Evolutionary conservation across 495 filamentous ascomycete genomes (phyloP).

Genomic region (Daldinia grandis): DNA sequence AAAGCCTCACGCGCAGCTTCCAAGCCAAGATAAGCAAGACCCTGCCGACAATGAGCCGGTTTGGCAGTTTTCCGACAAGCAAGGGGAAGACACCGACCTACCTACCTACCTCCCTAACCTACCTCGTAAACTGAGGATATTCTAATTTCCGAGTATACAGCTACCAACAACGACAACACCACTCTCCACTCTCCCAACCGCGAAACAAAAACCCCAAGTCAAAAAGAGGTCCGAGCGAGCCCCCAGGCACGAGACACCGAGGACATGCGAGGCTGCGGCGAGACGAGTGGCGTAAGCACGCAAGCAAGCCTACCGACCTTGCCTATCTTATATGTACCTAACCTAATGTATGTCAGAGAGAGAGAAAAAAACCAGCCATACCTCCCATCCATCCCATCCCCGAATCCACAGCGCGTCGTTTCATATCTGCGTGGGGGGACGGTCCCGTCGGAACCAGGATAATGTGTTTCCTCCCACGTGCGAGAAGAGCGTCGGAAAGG

Average conservation of each 20-base stretch:
- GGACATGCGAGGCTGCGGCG: slow-evolving; percentile 35
- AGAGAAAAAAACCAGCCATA: no score
- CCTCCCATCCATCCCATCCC: not conserved
- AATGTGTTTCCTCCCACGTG: not conserved
- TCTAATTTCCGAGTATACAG: not conserved
- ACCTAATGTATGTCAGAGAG: no score
- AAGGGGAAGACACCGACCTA: not conserved
- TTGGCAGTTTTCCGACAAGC: not conserved
- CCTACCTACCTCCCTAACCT: no score
- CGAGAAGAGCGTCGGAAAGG: not conserved
- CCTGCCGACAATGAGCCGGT: not conserved
- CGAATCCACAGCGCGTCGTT: slow-evolving; percentile 3
- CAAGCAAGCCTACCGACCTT: not conserved
- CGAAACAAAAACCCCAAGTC: no score
- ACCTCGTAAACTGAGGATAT: no score
- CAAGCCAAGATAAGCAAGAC: not conserved
- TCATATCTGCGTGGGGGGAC: not conserved
- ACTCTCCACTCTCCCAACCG: not conserved
- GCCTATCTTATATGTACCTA: not conserved
- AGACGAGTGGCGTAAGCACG: not conserved
- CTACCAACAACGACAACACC: not conserved
- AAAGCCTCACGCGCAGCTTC: not conserved
- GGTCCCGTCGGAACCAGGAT: slow-evolving; percentile 1
- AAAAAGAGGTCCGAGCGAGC: not conserved
- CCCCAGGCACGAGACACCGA: slow-evolving; percentile 14